These are phyloP conservation scores for Xylaria castorea DNA, from an alignment of 495 filamentous ascomycete species.

Conservation along the genomic window DNA sequence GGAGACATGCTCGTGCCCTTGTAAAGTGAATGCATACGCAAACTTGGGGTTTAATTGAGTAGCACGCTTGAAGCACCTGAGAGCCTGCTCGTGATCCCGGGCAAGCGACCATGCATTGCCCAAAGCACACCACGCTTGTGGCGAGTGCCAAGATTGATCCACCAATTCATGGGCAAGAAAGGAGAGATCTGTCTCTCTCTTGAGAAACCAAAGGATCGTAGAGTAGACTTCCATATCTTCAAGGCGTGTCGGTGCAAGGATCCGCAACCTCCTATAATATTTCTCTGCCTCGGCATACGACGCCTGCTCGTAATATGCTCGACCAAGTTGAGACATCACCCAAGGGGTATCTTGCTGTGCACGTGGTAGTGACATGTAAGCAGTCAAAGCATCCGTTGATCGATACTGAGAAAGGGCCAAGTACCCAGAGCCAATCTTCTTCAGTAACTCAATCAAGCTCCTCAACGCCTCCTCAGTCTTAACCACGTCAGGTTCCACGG, in stretches of 20 bases:
- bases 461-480: slow-evolving; percentile 78
- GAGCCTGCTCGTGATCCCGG: slow-evolving; percentile 90
- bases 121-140: slow-evolving; percentile 93
- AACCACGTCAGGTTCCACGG: slow-evolving; percentile 52
- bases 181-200: slow-evolving; percentile 87
- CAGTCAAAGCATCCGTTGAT: slow-evolving; percentile 74
- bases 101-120: slow-evolving; percentile 97
- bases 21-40: slow-evolving; percentile 93
- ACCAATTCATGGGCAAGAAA: slow-evolving; percentile 90
- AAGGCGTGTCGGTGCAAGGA: slow-evolving; percentile 75
- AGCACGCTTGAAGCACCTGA: slow-evolving; percentile 94
- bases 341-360: slow-evolving; percentile 92
- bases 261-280: slow-evolving; percentile 76
- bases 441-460: slow-evolving; percentile 81
- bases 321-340: slow-evolving; percentile 88
- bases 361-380: slow-evolving; percentile 70
- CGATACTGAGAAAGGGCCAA: slow-evolving; percentile 77
- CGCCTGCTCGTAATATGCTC: slow-evolving; percentile 86
- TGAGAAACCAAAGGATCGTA: slow-evolving; percentile 95
- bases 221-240: slow-evolving; percentile 98
- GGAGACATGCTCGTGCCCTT: slow-evolving; percentile 94
- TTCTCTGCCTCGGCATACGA: slow-evolving; percentile 86
- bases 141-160: slow-evolving; percentile 83
- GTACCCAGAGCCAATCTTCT: slow-evolving; percentile 81
- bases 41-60: slow-evolving; percentile 89